Percentiles rank a stretch among this genome's conserved stretches.
Evolutionary conservation across 73 alveolate species (phyloP).

Genomic region (Stentor coeruleus): DNA sequence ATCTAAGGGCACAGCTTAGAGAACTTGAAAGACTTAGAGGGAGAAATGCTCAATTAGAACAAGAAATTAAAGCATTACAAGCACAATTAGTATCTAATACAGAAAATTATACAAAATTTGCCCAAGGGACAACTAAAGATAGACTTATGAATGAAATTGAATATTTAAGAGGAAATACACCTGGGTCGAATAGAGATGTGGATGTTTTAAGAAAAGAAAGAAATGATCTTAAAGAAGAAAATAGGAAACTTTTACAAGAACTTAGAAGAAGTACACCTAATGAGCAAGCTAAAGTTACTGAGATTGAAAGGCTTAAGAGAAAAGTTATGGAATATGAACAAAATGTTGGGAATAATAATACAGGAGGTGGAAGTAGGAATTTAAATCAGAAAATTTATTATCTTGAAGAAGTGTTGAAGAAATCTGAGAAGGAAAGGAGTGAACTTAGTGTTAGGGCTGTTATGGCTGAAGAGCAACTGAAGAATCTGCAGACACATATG

Average conservation of each 20-base stretch:
- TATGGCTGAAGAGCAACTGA: constrained; percentile 96
- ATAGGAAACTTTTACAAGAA: constrained; percentile 44
- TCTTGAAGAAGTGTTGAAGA: constrained; percentile 81
- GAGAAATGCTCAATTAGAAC: constrained; percentile 87
- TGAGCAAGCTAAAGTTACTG: constrained; percentile 38
- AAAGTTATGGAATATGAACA: constrained; percentile 41
- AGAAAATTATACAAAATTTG: constrained; percentile 29
- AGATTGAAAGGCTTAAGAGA: constrained; percentile 61
- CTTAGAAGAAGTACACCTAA: not conserved
- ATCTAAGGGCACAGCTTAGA: constrained; percentile 65
- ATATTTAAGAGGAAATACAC: constrained; percentile 32
- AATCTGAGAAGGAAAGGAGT: constrained; percentile 96
- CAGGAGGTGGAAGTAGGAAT: constrained; percentile 85
- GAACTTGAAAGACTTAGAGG: constrained; percentile 93
- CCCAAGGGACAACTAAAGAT: constrained; percentile 29
- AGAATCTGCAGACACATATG: constrained; percentile 88
- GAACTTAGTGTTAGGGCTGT: constrained; percentile 92
- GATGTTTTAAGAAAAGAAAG: constrained; percentile 84
- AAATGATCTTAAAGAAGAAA: constrained; percentile 86
- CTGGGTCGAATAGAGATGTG: constrained; percentile 47
- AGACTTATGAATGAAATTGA: constrained; percentile 47
- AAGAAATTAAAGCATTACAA: constrained; percentile 47
- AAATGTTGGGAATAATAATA: constrained; percentile 65
- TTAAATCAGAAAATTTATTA: constrained; percentile 76
- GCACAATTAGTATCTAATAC: constrained; percentile 30